These are phyloP conservation scores for Pseudogymnoascus sp. DNA, from an alignment of 2,329 filamentous ascomycete genomes.

Conservation along the genomic window DNA sequence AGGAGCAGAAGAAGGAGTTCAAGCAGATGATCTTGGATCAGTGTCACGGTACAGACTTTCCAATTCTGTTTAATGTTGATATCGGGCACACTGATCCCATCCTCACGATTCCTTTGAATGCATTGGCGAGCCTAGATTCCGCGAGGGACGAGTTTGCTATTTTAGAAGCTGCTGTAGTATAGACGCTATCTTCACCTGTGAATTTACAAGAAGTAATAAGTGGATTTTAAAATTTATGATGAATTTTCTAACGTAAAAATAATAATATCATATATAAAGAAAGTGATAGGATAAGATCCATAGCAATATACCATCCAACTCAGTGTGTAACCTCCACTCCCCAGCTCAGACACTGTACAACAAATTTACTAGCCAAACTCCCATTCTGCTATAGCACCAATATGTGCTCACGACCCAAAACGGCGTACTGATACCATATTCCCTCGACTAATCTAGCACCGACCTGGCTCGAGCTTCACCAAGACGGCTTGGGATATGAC, in stretches of 20 bases:
- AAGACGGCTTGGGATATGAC: not conserved
- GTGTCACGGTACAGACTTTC: slow-evolving; percentile 8
- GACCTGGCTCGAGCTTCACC: not conserved
- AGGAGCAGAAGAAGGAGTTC: slow-evolving; percentile 9
- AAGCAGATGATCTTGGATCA: slow-evolving; percentile 11
- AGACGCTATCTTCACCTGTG: not conserved
- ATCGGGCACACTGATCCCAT: slow-evolving; percentile 18
- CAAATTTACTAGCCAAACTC: too few species aligned
- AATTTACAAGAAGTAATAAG: not conserved
- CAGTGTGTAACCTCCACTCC: too few species aligned
- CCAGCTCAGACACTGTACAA: too few species aligned
- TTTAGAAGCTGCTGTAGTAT: not conserved
- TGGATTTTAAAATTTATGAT: not conserved
- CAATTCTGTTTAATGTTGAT: slow-evolving; percentile 15
- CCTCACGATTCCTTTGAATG: slow-evolving; percentile 15
- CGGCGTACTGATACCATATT: too few species aligned
- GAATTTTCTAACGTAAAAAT: not conserved
- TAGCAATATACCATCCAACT: too few species aligned
- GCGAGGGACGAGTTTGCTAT: not conserved
- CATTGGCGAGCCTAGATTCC: slow-evolving; percentile 12
- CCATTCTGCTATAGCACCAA: too few species aligned
- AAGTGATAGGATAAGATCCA: too few species aligned
- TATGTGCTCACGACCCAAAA: too few species aligned
- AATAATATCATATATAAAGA: too few species aligned
- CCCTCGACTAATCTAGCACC: too few species aligned